These are phyloP conservation scores for Thoreauomyces humboldtii DNA, from an alignment of 192 early-diverging fungal species.

Conservation along the genomic window DNA sequence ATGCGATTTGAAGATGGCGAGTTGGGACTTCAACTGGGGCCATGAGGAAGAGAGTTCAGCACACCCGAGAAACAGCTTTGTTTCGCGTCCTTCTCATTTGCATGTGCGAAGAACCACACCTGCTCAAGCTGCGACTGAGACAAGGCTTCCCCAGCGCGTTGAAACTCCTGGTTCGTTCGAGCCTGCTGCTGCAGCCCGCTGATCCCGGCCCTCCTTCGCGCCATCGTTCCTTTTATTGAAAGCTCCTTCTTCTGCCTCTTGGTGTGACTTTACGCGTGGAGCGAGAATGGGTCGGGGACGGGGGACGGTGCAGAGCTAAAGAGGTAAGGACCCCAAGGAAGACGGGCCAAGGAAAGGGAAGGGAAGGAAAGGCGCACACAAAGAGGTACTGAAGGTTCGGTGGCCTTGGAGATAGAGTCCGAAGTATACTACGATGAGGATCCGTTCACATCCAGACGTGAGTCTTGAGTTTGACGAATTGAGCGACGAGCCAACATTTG, in stretches of 20 bases:
- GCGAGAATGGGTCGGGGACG: not conserved
- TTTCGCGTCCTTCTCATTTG: no score
- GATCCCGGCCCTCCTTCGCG: conserved; percentile 50
- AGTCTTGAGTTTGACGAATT: no score
- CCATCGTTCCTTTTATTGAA: conserved; percentile 13
- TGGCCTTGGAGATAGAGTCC: not conserved
- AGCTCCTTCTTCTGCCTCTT: not conserved
- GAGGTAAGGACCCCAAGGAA: no score
- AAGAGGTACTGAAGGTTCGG: not conserved
- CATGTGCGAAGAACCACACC: no score
- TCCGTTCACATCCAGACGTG: no score
- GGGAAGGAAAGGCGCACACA: not conserved
- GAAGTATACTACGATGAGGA: no score
- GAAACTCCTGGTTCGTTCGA: conserved; percentile 43
- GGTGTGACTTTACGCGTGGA: not conserved
- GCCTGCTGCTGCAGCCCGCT: conserved; percentile 52
- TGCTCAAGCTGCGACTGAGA: conserved; percentile 33
- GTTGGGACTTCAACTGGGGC: conserved; percentile 35
- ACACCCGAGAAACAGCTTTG: no score
- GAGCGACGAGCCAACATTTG: no score
- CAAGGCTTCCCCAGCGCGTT: conserved; percentile 30
- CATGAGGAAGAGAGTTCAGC: no score
- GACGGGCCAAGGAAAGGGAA: not conserved
- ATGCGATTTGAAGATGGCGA: conserved; percentile 68
- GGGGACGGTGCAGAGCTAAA: no score